Base-by-base conservation (phyloP, 192 early-diverging fungal genomes). In the Coemansia sp. region DNA sequence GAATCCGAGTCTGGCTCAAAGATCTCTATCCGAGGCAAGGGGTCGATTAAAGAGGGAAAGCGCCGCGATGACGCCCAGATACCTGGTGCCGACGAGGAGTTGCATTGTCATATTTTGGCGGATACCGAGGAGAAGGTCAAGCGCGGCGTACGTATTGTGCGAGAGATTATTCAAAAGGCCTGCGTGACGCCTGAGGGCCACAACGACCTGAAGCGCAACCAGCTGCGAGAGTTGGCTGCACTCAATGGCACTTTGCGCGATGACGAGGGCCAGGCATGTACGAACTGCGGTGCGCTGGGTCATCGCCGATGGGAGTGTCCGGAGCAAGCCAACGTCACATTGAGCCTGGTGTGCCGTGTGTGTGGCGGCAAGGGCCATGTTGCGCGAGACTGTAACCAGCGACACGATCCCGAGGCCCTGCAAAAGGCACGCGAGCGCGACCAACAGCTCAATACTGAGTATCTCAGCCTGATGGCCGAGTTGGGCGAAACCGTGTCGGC, bases 221-320 rank as follows among this genome's bases (percentile, higher is more conserved):
- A 99, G 80, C 77, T 99, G 67, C 89, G 97, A 59, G 94, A 97
- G 70, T 82, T 99, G 69, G 97, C 97, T 3, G 91, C 91, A 19
- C 80, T 99, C 46, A 99, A 99, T 76, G 97, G 97, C 65, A 99
- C 97, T 5, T 77, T 99, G 44, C 86, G 97, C 41, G 96, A 98
- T 67, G 96, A 98, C 70, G 95, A 97, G 80, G 91, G 90, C 61
- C 93, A 96, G 76, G 91, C 91, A 2, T 99, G 97, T 75, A 86
- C 87, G 58, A 98, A 98, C 78, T 99, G 97, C 76, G 97, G 97
- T 66, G 89, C 84, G 24, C 62, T 88, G 63, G 94, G 95, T 13
- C 97, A 99, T 83, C 91, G 92, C 58, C 85, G 87, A 50, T 98
- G 89, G 74, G 95, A 97, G 66, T 99, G 97, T 74, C 89, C 94